Evolutionary conservation across 2,329 filamentous ascomycete genomes (phyloP).

Genomic region (Sclerotinia borealis): DNA sequence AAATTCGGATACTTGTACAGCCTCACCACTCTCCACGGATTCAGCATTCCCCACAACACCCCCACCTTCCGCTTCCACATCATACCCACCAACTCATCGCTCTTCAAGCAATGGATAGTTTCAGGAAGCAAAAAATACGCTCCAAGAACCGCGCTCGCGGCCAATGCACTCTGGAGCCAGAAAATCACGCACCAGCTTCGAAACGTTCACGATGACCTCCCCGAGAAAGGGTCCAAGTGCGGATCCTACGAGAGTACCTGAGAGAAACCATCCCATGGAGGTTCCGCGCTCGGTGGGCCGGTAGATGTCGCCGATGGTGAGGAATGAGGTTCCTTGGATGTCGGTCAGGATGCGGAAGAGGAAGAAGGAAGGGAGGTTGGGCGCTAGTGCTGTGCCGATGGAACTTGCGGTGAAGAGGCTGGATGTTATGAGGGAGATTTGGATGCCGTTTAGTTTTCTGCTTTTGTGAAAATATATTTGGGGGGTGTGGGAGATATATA

Average conservation of each 20-base stretch:
- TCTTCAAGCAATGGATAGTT: constrained; percentile 61
- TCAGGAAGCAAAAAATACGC: constrained; percentile 65
- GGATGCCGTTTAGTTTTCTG: background rate
- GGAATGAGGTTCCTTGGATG: constrained; percentile 68
- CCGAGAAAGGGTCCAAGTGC: constrained; percentile 65
- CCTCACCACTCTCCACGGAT: constrained; percentile 56
- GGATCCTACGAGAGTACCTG: constrained; percentile 65
- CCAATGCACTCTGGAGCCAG: constrained; percentile 67
- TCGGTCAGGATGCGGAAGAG: constrained; percentile 69
- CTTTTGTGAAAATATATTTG: no score
- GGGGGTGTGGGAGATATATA: no score
- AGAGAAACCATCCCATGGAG: constrained; percentile 67
- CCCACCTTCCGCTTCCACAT: constrained; percentile 42
- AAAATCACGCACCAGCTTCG: constrained; percentile 69
- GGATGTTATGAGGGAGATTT: constrained; percentile 55
- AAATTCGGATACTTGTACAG: constrained; percentile 66
- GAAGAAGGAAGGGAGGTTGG: constrained; percentile 65
- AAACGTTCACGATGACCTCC: constrained; percentile 73
- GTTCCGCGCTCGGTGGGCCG: constrained; percentile 63
- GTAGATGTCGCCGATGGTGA: constrained; percentile 65
- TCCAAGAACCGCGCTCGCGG: constrained; percentile 51
- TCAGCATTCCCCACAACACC: constrained; percentile 57
- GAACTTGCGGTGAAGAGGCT: constrained; percentile 61
- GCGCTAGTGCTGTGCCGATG: constrained; percentile 66
- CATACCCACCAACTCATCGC: constrained; percentile 54